Conservation (phyloP, 2,329 filamentous ascomycete genomes). For the Emergomyces africanus region DNA sequence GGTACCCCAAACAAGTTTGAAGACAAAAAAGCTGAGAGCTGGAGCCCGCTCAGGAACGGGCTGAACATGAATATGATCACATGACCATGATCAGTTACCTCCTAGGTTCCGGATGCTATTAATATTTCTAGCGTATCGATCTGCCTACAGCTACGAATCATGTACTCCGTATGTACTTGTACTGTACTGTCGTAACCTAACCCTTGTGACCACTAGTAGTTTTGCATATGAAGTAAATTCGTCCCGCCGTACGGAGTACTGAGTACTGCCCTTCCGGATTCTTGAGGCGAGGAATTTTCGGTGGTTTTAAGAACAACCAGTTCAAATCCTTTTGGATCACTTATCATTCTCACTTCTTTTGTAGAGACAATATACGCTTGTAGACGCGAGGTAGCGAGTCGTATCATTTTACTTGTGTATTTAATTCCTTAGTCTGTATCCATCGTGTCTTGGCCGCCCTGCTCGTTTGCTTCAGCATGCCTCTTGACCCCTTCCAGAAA, state of each 20-base stretch:
- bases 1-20: too few relatives aligned
- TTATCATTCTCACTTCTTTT: neutral
- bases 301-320: neutral
- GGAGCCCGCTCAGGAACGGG: neutral
- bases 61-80: neutral
- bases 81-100: neutral
- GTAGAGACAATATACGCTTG: neutral
- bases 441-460: slow-evolving; percentile 26
- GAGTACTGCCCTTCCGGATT: neutral
- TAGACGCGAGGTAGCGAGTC: neutral
- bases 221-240: too few relatives aligned
- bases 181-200: too few relatives aligned
- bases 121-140: too few relatives aligned
- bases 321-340: neutral
- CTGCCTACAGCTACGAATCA: too few relatives aligned
- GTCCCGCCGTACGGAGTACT: too few relatives aligned
- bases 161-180: neutral
- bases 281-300: neutral
- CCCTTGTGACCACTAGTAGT: neutral
- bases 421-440: slow-evolving; percentile 26
- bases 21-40: too few relatives aligned
- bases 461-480: slow-evolving; percentile 48
- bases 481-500: slow-evolving; percentile 84
- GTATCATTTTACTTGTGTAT: neutral
- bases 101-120: too few relatives aligned